These are phyloP conservation scores for Fusarium dimerum DNA, from an alignment of 2,329 filamentous ascomycete species.

Conservation along the genomic window DNA sequence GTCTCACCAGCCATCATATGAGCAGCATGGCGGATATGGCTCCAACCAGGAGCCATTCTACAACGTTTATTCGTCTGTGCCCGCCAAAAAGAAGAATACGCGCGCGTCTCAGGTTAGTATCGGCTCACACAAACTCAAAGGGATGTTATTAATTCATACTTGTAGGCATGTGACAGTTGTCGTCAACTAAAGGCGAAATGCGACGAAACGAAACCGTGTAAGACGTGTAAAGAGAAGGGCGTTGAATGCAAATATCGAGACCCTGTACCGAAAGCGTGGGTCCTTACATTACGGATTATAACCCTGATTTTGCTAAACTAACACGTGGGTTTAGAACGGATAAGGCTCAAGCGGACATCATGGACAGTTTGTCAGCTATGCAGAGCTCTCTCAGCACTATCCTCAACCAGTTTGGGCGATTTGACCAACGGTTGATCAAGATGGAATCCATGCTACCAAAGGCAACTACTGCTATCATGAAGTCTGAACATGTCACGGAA, in stretches of 20 bases:
- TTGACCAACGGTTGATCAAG: constrained; percentile 41
- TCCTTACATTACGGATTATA: not conserved
- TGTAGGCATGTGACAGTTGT: constrained; percentile 86
- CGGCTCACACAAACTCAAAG: not conserved
- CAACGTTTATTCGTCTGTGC: constrained; percentile 44
- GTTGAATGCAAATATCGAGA: constrained; percentile 87
- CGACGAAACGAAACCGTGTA: constrained; percentile 81
- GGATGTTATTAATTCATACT: constrained; percentile 11
- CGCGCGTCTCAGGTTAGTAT: constrained; percentile 60
- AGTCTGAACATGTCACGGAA: constrained; percentile 31
- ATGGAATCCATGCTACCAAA: constrained; percentile 34
- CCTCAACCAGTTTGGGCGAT: constrained; percentile 37
- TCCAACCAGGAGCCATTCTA: constrained; percentile 40
- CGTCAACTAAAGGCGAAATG: constrained; percentile 88
- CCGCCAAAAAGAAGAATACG: constrained; percentile 62
- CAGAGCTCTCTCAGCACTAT: constrained; percentile 40
- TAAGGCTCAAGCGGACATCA: constrained; percentile 60
- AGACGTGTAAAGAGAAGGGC: constrained; percentile 85
- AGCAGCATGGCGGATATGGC: constrained; percentile 33
- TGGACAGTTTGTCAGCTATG: constrained; percentile 53
- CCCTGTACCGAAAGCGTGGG: constrained; percentile 87
- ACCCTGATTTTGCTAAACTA: constrained; percentile 1
- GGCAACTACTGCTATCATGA: constrained; percentile 19
- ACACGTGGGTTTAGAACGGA: constrained; percentile 47
- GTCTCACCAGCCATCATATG: constrained; percentile 41